phyloP scores from a whole-genome alignment of 352 stramenopile species.

The Phytophthora idaei region DNA sequence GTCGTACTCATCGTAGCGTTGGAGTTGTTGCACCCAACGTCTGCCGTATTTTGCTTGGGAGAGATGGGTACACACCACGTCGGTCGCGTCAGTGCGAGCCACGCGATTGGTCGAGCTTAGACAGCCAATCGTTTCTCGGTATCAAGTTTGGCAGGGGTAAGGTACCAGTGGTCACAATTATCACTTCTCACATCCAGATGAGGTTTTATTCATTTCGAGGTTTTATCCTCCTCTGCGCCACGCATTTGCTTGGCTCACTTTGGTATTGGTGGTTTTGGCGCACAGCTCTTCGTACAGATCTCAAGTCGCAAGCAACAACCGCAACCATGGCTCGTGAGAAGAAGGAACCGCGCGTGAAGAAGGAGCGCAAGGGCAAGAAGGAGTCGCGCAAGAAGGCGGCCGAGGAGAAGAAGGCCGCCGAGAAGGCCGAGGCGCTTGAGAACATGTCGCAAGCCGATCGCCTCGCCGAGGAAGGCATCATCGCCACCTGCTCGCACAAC shows the following conservation, averaged over 20 bases:
- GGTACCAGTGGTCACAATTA: not conserved
- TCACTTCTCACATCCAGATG: not conserved
- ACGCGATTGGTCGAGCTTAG: conserved; percentile 26
- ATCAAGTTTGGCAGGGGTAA: conserved; percentile 5
- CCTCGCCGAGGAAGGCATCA: conserved; percentile 94
- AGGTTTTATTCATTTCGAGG: conserved; percentile 21
- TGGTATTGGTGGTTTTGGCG: conserved; percentile 40
- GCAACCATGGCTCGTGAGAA: conserved; percentile 33
- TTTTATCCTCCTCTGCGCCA: conserved; percentile 23
- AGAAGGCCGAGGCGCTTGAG: conserved; percentile 64
- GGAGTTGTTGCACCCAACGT: not conserved
- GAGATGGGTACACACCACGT: conserved; percentile 29
- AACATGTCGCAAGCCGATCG: conserved; percentile 88
- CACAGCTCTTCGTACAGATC: conserved; percentile 18
- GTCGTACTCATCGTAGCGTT: conserved; percentile 36
- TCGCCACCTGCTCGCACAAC: conserved; percentile 95
- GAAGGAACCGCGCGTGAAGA: conserved; percentile 74
- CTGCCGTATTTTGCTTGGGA: not conserved
- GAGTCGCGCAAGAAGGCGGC: conserved; percentile 74
- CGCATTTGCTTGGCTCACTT: conserved; percentile 32
- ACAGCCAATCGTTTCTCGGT: conserved; percentile 38
- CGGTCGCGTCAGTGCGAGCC: conserved; percentile 4
- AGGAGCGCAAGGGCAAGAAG: conserved; percentile 82
- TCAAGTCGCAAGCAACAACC: conserved; percentile 6
- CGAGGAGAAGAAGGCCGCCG: conserved; percentile 79